Evolutionary conservation across 2,329 filamentous ascomycete species (phyloP).

Genomic region (Thielaviopsis musarum): DNA sequence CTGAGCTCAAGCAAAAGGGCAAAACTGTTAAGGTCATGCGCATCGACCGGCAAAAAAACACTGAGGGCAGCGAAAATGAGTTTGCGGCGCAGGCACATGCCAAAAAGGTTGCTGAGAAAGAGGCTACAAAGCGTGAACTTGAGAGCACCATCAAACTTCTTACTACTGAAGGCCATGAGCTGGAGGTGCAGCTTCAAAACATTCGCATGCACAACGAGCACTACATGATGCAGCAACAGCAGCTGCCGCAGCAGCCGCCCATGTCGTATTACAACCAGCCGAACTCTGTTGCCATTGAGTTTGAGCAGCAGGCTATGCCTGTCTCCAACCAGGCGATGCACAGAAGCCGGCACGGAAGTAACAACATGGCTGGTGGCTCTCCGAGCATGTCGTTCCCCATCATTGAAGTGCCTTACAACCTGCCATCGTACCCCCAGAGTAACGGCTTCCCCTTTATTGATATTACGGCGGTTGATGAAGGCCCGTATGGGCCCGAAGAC

Average conservation of each 20-base stretch:
- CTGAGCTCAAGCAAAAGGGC: slow-evolving; percentile 48
- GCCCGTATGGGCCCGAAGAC: slow-evolving; percentile 4
- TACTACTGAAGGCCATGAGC: slow-evolving; percentile 26
- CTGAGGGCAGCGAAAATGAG: slow-evolving; percentile 44
- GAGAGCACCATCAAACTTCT: slow-evolving; percentile 4
- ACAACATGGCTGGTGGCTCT: slow-evolving; percentile 17
- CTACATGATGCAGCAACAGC: slow-evolving; percentile 26
- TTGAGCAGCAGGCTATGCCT: slow-evolving; percentile 17
- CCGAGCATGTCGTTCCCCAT: slow-evolving; percentile 24
- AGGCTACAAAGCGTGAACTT: slow-evolving; percentile 4
- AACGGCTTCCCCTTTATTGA: slow-evolving; percentile 39
- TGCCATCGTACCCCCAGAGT: slow-evolving; percentile 35
- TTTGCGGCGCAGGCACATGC: slow-evolving; percentile 33
- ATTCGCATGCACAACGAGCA: slow-evolving; percentile 27
- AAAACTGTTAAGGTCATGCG: slow-evolving; percentile 59
- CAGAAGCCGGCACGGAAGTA: slow-evolving; percentile 31
- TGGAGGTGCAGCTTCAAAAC: slow-evolving; percentile 25
- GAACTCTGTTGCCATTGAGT: slow-evolving; percentile 25
- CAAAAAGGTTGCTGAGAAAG: background rate
- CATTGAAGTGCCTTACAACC: slow-evolving; percentile 28
- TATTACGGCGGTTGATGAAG: slow-evolving; percentile 21
- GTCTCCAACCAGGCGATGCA: slow-evolving; percentile 27
- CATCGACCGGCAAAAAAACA: slow-evolving; percentile 46
- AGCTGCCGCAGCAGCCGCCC: slow-evolving; percentile 19
- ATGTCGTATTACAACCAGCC: slow-evolving; percentile 11